Evolutionary conservation across 208 protist genomes (phyloP).

Genomic region (Tritrichomonas musculus): DNA sequence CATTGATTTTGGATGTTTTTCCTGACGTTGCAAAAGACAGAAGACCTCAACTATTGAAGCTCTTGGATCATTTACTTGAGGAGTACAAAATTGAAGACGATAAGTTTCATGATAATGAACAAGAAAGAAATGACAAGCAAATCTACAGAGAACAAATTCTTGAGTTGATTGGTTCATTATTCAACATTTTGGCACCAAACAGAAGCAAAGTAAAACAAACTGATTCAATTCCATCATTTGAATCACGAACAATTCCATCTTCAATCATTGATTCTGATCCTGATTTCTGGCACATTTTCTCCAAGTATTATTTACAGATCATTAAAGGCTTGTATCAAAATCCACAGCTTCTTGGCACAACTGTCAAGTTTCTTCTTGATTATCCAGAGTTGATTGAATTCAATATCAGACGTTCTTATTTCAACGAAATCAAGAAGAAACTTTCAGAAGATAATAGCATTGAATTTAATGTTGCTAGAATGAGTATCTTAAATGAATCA

Average conservation of each 20-base stretch:
- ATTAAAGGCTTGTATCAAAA: neutral
- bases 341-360: neutral
- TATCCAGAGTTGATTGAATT: neutral
- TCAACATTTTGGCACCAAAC: neutral
- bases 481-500: neutral
- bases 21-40: neutral
- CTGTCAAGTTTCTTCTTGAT: neutral
- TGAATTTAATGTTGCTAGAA: neutral
- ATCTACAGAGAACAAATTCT: too few relatives aligned
- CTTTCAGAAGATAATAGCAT: neutral
- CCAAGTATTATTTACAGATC: neutral
- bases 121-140: too few relatives aligned
- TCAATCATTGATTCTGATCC: neutral
- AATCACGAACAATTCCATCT: neutral
- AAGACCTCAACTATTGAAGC: neutral
- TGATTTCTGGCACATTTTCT: neutral
- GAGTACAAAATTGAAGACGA: too few relatives aligned
- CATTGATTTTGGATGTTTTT: neutral
- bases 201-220: too few relatives aligned
- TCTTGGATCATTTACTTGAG: neutral
- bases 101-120: too few relatives aligned
- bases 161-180: neutral
- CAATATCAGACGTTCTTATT: neutral
- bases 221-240: neutral
- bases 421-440: neutral